phyloP scores from a whole-genome alignment of 2,329 filamentous ascomycete species.

The Dothistroma septosporum region DNA sequence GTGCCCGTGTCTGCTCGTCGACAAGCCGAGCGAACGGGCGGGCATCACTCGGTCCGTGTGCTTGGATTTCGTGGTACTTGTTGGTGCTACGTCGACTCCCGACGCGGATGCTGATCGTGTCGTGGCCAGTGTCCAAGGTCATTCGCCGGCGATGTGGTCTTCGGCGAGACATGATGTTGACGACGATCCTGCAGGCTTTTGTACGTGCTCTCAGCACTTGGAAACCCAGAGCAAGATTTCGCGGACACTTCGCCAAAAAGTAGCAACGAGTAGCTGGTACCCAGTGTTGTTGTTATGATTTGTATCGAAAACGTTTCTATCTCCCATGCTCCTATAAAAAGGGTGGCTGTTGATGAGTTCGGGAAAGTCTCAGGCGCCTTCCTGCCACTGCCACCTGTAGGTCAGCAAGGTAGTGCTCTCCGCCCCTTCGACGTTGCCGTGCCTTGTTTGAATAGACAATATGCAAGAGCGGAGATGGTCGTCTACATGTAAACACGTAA shows the following conservation, averaged over 20 bases:
- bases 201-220: not conserved
- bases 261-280: not conserved
- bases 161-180: conserved; percentile 11
- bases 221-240: not conserved
- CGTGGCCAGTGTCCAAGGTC: conserved; percentile 21
- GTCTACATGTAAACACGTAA: not conserved
- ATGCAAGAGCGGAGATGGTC: not conserved
- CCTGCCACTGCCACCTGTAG: not conserved
- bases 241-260: not conserved
- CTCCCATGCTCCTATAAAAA: not conserved
- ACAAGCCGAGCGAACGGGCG: conserved; percentile 31
- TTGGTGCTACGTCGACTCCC: conserved; percentile 29
- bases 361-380: not conserved
- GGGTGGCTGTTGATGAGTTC: not conserved
- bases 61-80: conserved; percentile 29
- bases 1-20: conserved; percentile 30
- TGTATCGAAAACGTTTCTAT: not conserved
- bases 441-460: not conserved
- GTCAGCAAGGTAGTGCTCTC: not conserved
- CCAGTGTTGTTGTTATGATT: not conserved
- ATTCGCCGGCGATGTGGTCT: conserved; percentile 23
- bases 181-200: not conserved
- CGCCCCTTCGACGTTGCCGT: not conserved
- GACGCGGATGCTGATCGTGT: conserved; percentile 30
- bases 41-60: conserved; percentile 28